phyloP scores from a whole-genome alignment of 2,329 filamentous ascomycete genomes.

The Akanthomyces dipterigenus region DNA sequence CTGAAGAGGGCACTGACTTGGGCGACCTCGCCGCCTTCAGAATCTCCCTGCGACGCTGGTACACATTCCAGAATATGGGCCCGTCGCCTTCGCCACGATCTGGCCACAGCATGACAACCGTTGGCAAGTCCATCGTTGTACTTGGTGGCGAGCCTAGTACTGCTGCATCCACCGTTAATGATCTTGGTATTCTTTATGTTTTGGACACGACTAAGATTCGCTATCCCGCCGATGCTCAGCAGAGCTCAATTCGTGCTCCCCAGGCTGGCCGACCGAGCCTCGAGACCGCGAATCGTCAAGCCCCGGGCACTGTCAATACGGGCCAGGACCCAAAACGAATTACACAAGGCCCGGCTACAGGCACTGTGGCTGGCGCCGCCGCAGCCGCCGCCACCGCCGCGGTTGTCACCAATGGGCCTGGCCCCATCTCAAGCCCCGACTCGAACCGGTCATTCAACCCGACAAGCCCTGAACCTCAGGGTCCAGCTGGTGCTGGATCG shows the following conservation, averaged over 20 bases:
- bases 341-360: constrained; percentile 28
- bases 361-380: constrained; percentile 16
- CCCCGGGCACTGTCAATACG: constrained; percentile 34
- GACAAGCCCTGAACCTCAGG: constrained; percentile 5
- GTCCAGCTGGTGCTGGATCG: constrained; percentile 18
- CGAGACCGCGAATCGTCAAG: constrained; percentile 10
- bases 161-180: constrained; percentile 69
- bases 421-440: constrained; percentile 1
- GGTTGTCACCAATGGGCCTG: constrained; percentile 16
- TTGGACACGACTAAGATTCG: constrained; percentile 94
- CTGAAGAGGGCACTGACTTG: constrained; percentile 84
- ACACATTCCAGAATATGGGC: constrained; percentile 99
- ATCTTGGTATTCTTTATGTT: constrained; percentile 83
- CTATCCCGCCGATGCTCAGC: constrained; percentile 73
- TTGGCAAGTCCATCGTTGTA: constrained; percentile 86
- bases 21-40: constrained; percentile 81
- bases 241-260: constrained; percentile 12
- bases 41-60: constrained; percentile 81
- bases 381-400: not conserved
- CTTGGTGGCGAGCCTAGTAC: constrained; percentile 92
- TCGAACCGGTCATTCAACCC: not conserved
- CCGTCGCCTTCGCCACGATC: constrained; percentile 89
- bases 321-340: constrained; percentile 43
- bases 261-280: constrained; percentile 19
- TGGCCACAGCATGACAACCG: constrained; percentile 95